A percentile compares a stretch with the other conserved stretches of the same genome.
These are phyloP conservation scores for Saccharomyces uvarum DNA, from an alignment of 1,139 yeast genomes.

Conservation along the genomic window DNA sequence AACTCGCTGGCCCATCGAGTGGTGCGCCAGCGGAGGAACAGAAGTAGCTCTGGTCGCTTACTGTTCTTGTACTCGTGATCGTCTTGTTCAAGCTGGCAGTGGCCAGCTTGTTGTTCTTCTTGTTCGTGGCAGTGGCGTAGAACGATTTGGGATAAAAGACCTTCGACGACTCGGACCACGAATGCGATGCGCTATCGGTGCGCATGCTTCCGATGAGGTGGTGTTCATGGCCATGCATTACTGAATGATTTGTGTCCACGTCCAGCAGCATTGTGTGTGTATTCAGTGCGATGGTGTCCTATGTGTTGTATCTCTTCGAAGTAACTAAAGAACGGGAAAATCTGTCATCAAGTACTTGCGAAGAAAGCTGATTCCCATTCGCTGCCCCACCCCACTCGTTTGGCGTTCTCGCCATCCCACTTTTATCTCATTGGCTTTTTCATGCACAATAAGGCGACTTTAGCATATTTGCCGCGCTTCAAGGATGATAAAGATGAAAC, in stretches of 20 bases:
- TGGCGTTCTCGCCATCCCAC: neutral
- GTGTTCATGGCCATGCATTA: neutral
- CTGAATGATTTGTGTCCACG: neutral
- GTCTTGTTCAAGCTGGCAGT: neutral
- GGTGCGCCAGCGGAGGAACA: neutral
- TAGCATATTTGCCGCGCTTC: neutral
- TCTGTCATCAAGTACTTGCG: neutral
- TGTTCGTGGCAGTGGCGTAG: neutral
- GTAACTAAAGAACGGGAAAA: neutral
- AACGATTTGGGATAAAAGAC: neutral
- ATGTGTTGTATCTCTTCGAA: neutral
- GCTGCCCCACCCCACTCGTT: neutral
- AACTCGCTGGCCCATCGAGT: neutral
- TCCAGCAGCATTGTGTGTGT: neutral
- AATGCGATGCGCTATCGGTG: neutral
- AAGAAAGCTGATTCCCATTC: neutral
- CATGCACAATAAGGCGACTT: neutral
- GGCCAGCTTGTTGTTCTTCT: neutral
- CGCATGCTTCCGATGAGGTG: neutral
- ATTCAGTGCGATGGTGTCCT: neutral
- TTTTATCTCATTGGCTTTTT: constrained; percentile 1
- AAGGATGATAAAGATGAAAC: neutral
- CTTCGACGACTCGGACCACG: neutral
- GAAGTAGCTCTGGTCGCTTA: neutral
- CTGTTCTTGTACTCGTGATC: neutral